Evolutionary conservation across 2,329 filamentous ascomycete species (phyloP), one percentile per base, ranked within the genome.

Genomic region (Stromatinia cepivora): DNA sequence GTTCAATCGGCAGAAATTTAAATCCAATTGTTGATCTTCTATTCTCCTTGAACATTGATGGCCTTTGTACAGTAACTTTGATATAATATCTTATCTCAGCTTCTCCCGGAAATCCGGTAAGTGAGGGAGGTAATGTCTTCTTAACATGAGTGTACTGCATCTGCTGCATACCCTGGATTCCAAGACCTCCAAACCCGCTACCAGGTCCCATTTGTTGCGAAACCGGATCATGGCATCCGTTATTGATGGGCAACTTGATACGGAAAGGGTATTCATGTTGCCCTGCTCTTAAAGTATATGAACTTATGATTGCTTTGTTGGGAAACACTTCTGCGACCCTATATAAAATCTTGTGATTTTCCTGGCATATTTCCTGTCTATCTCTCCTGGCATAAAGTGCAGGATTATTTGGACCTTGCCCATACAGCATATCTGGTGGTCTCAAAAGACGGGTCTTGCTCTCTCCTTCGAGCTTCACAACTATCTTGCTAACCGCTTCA

Each of bases 21-120:
- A 97, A 90, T 48, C 89, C 88, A 48, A 85, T 77, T 72, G 86
- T 82, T 72, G 84, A 84, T 28, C 94, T 85, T 79, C 93, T 91
- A 76, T 97, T 97, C 81, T 97, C 93, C 78, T 94, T 94, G 80
- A 96, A 92, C 70, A 97, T 85, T 20, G 91, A 90, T 0, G 93
- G 93, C n/a, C 93, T 85, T 76, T 93, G 92, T 8, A 98, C 89
- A 0, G 95, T 98, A n/a, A 91, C 93, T 79, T 99, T 99, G 78
- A 98, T 86, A 78, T 92, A 99, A 81, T 99, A 99, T 74, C 90
- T 87, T 71, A 98, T 94, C 80, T 97, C 93, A 31, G 94, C 94
- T 79, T 94, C 88, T 45, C 90, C 90, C 0, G 92, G 92, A 73
- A 95, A 94, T 4, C 92, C 93, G n/a, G 87, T 92, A 67, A 98